A percentile compares a stretch with the other conserved stretches of the same genome.
Evolutionary conservation across 1,284 basidiomycete genomes (phyloP).

Genomic region (Ceratobasidium sp.): DNA sequence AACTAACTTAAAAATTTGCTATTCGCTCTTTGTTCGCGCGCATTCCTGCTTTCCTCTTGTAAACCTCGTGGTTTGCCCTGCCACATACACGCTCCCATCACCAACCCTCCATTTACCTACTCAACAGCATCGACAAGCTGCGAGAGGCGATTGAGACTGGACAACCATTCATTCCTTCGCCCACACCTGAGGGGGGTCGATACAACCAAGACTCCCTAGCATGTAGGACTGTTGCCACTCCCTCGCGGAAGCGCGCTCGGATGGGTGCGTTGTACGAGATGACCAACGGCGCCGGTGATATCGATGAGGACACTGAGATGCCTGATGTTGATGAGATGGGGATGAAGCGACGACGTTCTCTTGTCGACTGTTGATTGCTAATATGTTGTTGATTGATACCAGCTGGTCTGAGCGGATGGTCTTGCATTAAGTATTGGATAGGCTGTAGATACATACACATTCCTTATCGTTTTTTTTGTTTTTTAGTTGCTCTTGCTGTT

Average conservation of each 20-base stretch:
- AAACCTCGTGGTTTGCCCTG: too few species aligned
- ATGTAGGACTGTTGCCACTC: slow-evolving; percentile 13
- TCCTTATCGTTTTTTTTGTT: slow-evolving; percentile 7
- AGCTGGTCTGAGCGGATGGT: too few species aligned
- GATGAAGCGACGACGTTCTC: slow-evolving; percentile 28
- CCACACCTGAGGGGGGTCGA: slow-evolving; percentile 16
- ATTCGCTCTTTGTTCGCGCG: background rate
- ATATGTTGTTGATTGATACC: slow-evolving; percentile 1
- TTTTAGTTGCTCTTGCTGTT: slow-evolving; percentile 7
- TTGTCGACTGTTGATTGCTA: slow-evolving; percentile 10
- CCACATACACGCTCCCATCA: background rate
- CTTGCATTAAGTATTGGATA: too few species aligned
- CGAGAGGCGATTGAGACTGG: slow-evolving; percentile 35
- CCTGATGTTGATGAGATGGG: slow-evolving; percentile 38
- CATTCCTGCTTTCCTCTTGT: background rate
- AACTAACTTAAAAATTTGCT: background rate
- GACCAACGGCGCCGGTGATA: slow-evolving; percentile 19
- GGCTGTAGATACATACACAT: too few species aligned
- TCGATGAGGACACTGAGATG: slow-evolving; percentile 27
- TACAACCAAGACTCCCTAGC: slow-evolving; percentile 32
- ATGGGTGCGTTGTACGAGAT: slow-evolving; percentile 29
- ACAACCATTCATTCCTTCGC: slow-evolving; percentile 17
- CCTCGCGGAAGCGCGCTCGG: slow-evolving; percentile 22
- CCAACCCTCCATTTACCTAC: background rate
- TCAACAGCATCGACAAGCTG: slow-evolving; percentile 26